phyloP scores from a whole-genome alignment of 1,139 yeast species.

The Sugiyamaella sp. region DNA sequence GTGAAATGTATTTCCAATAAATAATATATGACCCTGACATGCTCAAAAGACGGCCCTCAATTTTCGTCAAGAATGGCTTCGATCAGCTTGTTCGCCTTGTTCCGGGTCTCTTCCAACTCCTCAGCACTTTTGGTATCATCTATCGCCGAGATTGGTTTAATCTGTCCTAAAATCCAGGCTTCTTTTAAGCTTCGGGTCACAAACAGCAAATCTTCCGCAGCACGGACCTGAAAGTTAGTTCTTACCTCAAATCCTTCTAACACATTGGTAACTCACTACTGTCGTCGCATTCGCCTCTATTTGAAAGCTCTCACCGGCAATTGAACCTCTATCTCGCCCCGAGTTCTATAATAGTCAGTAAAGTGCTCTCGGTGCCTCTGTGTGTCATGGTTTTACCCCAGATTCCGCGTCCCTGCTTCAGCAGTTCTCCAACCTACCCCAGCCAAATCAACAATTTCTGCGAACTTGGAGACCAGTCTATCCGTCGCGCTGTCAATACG shows the following conservation, averaged over 20 bases:
- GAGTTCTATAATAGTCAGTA: conserved; percentile 34
- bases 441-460: conserved; percentile 37
- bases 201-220: conserved; percentile 46
- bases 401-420: neutral
- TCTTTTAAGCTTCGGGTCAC: conserved; percentile 46
- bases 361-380: neutral
- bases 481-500: conserved; percentile 44
- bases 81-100: conserved; percentile 31
- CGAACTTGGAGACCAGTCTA: conserved; percentile 35
- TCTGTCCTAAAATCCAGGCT: conserved; percentile 48
- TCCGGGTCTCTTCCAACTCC: conserved; percentile 21
- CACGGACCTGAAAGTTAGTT: conserved; percentile 35
- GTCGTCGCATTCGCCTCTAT: conserved; percentile 42
- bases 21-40: neutral
- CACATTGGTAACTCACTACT: conserved; percentile 26
- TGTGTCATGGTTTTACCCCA: no score
- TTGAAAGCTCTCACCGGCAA: conserved; percentile 42
- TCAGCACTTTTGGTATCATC: conserved; percentile 26
- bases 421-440: conserved; percentile 31
- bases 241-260: neutral
- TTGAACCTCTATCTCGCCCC: conserved; percentile 39
- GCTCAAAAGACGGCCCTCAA: neutral
- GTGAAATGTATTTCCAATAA: neutral
- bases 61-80: conserved; percentile 33
- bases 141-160: conserved; percentile 35